phyloP scores from a whole-genome alignment of 768 basidiomycete species.

The Mycena galericulata region DNA sequence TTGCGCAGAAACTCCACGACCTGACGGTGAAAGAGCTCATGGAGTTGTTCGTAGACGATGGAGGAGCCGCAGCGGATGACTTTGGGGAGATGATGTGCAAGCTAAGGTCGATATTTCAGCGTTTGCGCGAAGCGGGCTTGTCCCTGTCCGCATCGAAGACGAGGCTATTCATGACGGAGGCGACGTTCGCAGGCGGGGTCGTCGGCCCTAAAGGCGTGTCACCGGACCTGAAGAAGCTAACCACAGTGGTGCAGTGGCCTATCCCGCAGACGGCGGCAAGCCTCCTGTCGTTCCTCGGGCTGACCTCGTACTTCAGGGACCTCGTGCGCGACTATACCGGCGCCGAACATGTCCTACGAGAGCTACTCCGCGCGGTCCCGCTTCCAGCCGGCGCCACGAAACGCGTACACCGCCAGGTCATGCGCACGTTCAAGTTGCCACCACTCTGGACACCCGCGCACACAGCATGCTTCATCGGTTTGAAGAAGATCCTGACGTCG shows the following conservation, averaged over 20 bases:
- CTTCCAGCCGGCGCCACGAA: conserved; percentile 37
- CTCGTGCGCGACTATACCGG: conserved; percentile 48
- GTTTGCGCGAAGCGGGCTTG: conserved; percentile 42
- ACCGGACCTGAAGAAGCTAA: conserved; percentile 48
- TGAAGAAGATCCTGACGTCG: conserved; percentile 33
- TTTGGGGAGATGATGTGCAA: conserved; percentile 44
- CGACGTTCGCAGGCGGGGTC: conserved; percentile 47
- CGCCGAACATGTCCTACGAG: conserved; percentile 44
- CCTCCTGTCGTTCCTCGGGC: conserved; percentile 48
- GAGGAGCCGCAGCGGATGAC: conserved; percentile 43
- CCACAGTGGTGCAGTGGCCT: conserved; percentile 49
- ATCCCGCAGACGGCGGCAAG: conserved; percentile 42
- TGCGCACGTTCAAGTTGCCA: conserved; percentile 33
- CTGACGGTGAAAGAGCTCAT: conserved; percentile 35
- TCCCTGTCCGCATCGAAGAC: conserved; percentile 52
- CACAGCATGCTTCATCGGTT: conserved; percentile 33
- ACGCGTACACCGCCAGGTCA: conserved; percentile 39
- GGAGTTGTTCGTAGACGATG: conserved; percentile 55
- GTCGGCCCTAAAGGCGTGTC: conserved; percentile 37
- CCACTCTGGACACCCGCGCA: conserved; percentile 34
- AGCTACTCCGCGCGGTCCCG: conserved; percentile 39
- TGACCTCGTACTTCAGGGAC: conserved; percentile 43
- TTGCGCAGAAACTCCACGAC: conserved; percentile 39
- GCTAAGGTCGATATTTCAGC: conserved; percentile 39
- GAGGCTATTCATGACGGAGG: conserved; percentile 49